These are phyloP conservation scores for Gonium pectorale DNA, from an alignment of 139 green algal species.

Conservation along the genomic window DNA sequence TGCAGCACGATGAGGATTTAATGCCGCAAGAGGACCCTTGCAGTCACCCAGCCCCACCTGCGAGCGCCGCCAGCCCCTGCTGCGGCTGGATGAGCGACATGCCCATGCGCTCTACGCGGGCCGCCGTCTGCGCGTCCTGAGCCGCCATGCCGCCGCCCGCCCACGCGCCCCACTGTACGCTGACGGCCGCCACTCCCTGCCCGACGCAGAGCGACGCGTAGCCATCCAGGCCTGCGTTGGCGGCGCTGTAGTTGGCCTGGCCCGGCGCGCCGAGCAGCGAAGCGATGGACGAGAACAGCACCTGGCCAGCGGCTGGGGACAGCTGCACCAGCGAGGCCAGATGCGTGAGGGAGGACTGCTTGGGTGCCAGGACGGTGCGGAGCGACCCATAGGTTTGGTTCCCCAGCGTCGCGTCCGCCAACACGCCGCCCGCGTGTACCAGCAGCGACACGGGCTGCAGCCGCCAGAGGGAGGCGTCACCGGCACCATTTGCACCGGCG, in stretches of 20 bases:
- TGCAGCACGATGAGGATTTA: too few species aligned
- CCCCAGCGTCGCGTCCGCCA: constrained; percentile 75
- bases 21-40: too few species aligned
- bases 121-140: constrained; percentile 55
- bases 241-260: constrained; percentile 80
- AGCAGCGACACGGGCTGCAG: constrained; percentile 47
- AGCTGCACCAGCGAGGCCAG: neutral
- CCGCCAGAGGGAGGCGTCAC: neutral
- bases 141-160: constrained; percentile 75
- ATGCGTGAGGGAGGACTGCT: constrained; percentile 38
- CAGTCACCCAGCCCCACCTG: too few species aligned
- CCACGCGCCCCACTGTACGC: constrained; percentile 84
- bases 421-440: constrained; percentile 82
- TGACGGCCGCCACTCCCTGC: constrained; percentile 56
- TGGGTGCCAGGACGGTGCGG: constrained; percentile 63
- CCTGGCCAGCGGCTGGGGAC: constrained; percentile 35
- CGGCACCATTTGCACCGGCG: neutral
- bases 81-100: constrained; percentile 70
- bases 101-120: constrained; percentile 72
- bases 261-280: constrained; percentile 73
- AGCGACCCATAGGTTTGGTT: constrained; percentile 66
- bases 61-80: constrained; percentile 68
- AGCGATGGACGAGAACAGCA: constrained; percentile 83
- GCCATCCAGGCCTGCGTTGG: constrained; percentile 74
- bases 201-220: constrained; percentile 17